A percentile compares a stretch with the other conserved stretches of the same genome.
Conservation (phyloP, 306 rosid genomes). For the Cicer pinnatifidum region DNA sequence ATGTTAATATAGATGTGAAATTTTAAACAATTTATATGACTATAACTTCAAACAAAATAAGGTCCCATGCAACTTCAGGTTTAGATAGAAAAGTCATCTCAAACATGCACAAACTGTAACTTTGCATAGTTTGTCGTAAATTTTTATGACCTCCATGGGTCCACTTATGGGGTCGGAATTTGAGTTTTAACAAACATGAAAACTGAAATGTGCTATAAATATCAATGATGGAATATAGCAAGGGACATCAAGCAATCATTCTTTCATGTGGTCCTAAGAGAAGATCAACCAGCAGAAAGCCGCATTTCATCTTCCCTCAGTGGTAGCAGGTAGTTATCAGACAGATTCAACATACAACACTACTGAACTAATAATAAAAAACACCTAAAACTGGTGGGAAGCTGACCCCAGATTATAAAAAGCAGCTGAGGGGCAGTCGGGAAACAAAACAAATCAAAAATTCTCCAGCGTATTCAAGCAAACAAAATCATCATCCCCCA, state of each 20-base stretch:
- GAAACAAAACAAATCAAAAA: slow-evolving; percentile 52
- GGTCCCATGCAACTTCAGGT: slow-evolving; percentile 35
- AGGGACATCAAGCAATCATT: slow-evolving; percentile 27
- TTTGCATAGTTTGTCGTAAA: slow-evolving; percentile 20
- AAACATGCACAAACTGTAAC: slow-evolving; percentile 12
- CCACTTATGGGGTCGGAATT: slow-evolving; percentile 6
- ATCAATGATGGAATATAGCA: slow-evolving; percentile 24
- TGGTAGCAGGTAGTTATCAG: slow-evolving; percentile 35
- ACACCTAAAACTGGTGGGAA: slow-evolving; percentile 41
- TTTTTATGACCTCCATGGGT: not conserved
- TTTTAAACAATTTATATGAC: not conserved
- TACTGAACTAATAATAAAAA: slow-evolving; percentile 31
- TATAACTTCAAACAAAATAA: not conserved
- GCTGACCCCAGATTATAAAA: slow-evolving; percentile 64
- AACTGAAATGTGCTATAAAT: slow-evolving; percentile 23
- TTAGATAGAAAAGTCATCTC: slow-evolving; percentile 16
- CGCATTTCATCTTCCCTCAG: slow-evolving; percentile 30
- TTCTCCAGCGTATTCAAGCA: slow-evolving; percentile 49
- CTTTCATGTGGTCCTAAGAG: slow-evolving; percentile 31
- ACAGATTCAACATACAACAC: slow-evolving; percentile 46
- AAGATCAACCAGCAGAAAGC: slow-evolving; percentile 39
- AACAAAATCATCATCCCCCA: slow-evolving; percentile 47
- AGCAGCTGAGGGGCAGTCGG: slow-evolving; percentile 58
- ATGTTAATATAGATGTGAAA: not conserved
- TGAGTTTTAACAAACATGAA: slow-evolving; percentile 25